Percentiles rank a stretch among this genome's conserved stretches.
These are phyloP conservation scores for Ceratobasidium sp. DNA, from an alignment of 1,284 basidiomycete species.

Conservation along the genomic window DNA sequence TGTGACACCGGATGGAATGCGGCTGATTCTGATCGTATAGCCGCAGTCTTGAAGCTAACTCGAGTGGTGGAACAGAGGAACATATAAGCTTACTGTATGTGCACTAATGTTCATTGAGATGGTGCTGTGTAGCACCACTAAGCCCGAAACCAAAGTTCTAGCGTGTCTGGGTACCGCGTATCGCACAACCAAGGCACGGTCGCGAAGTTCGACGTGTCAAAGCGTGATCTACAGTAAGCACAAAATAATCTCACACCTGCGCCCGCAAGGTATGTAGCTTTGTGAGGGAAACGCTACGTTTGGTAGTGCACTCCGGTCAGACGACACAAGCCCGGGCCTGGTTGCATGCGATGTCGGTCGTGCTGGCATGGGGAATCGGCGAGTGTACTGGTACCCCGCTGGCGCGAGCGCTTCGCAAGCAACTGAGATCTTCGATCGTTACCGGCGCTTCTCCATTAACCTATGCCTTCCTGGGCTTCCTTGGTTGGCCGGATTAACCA, in stretches of 20 bases:
- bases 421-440: conserved; percentile 13
- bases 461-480: conserved; percentile 24
- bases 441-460: conserved; percentile 12
- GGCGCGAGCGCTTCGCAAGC: conserved; percentile 11
- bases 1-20: conserved; percentile 5
- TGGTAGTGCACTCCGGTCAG: background rate
- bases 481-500: conserved; percentile 13
- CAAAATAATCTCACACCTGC: background rate
- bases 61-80: conserved; percentile 19
- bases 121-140: conserved; percentile 5
- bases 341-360: background rate
- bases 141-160: conserved; percentile 14
- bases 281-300: background rate
- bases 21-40: too few relatives aligned
- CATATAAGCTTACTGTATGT: background rate
- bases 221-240: background rate
- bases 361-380: background rate
- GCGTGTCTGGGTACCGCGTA: conserved; percentile 13
- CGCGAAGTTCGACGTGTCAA: conserved; percentile 5
- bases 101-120: background rate
- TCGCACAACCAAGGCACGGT: background rate
- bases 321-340: background rate
- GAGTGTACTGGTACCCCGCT: conserved; percentile 12
- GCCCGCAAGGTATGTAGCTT: background rate
- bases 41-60: background rate